These are phyloP conservation scores for Wickerhamiella alocasiicola DNA, from an alignment of 805 yeast species.

Conservation along the genomic window DNA sequence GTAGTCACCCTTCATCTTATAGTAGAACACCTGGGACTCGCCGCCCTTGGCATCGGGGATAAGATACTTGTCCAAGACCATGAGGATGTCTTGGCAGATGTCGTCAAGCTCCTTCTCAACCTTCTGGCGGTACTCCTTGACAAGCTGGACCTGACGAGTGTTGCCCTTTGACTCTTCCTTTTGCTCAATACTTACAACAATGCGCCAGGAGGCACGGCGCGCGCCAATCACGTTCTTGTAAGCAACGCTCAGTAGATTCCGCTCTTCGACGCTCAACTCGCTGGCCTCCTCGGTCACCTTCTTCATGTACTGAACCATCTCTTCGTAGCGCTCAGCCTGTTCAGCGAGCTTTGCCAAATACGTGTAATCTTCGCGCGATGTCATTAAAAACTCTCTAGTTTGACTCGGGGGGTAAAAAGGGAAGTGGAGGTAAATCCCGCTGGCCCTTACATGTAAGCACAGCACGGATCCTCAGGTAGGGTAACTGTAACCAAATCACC, in stretches of 20 bases:
- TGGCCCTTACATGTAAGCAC: conserved; percentile 11
- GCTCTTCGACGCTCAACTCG: conserved; percentile 95
- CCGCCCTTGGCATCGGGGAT: conserved; percentile 94
- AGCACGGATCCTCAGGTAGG: no score
- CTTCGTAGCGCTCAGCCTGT: conserved; percentile 99
- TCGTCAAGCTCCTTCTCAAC: conserved; percentile 88
- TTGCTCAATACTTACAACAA: conserved; percentile 96
- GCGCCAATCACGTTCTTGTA: conserved; percentile 98
- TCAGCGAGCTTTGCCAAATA: conserved; percentile 97
- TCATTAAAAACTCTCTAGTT: conserved; percentile 14
- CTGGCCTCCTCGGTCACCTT: conserved; percentile 57
- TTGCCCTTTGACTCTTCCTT: conserved; percentile 98
- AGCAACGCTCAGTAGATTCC: conserved; percentile 93
- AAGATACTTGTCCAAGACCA: conserved; percentile 77
- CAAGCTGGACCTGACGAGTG: conserved; percentile 73
- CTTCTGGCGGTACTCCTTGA: conserved; percentile 91
- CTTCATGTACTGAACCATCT: conserved; percentile 99
- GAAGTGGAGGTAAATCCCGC: conserved; percentile 6
- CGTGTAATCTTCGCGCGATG: conserved; percentile 92
- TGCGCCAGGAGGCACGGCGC: conserved; percentile 99
- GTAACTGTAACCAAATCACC: no score
- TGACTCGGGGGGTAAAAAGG: conserved; percentile 4
- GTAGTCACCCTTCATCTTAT: conserved; percentile 99
- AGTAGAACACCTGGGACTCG: conserved; percentile 96
- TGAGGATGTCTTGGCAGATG: conserved; percentile 88